Evolutionary conservation across 306 rosid species (phyloP).

Genomic region (Vigna angularis): DNA sequence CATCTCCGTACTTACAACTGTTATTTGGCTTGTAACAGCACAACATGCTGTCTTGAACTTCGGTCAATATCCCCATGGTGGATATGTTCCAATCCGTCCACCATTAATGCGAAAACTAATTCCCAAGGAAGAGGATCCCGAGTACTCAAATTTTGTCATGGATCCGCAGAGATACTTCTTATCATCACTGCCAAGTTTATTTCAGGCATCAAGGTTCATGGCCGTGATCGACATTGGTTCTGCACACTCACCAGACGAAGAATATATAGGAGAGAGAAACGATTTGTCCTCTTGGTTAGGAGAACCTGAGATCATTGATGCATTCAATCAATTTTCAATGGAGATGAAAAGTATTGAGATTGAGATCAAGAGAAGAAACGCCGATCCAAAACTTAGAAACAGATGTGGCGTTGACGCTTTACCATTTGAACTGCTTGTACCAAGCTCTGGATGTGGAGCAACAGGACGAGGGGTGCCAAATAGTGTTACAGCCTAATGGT

Average conservation of each 20-base stretch:
- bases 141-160: constrained; percentile 34
- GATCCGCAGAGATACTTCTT: constrained; percentile 44
- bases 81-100: constrained; percentile 44
- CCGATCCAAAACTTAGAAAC: constrained; percentile 48
- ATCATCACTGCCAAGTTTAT: constrained; percentile 51
- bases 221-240: constrained; percentile 54
- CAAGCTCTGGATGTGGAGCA: constrained; percentile 50
- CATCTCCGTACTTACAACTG: constrained; percentile 45
- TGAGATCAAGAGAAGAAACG: constrained; percentile 51
- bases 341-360: constrained; percentile 50
- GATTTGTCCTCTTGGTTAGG: constrained; percentile 48
- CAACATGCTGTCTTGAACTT: constrained; percentile 59
- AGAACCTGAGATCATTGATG: constrained; percentile 50
- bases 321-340: constrained; percentile 47
- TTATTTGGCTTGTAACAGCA: constrained; percentile 49
- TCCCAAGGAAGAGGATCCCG: constrained; percentile 45
- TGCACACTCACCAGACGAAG: constrained; percentile 57
- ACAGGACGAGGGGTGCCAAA: constrained; percentile 61
- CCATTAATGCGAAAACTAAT: constrained; percentile 46
- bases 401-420: constrained; percentile 47
- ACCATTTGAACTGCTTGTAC: constrained; percentile 54
- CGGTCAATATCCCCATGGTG: constrained; percentile 49
- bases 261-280: constrained; percentile 48
- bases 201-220: constrained; percentile 54
- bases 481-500: constrained; percentile 46